Conservation (phyloP, 106 monocot genomes). For the Acorus calamus region DNA sequence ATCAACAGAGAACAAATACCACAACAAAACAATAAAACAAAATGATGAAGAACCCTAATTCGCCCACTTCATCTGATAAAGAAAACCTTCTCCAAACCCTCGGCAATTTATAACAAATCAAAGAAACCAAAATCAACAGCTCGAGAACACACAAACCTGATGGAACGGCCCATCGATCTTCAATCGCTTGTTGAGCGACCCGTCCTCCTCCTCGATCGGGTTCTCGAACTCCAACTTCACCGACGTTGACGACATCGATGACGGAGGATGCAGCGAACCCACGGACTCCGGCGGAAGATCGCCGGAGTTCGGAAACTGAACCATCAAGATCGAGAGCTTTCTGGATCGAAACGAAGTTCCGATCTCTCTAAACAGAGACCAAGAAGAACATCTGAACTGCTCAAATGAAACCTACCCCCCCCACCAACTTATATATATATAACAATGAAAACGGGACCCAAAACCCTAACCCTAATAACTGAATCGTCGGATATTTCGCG, state of each 20-base stretch:
- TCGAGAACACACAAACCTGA: slow-evolving; percentile 19
- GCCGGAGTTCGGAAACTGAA: slow-evolving; percentile 34
- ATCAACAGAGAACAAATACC: not conserved
- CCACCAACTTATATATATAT: too few species aligned
- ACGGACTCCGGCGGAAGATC: slow-evolving; percentile 19
- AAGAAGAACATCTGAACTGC: too few species aligned
- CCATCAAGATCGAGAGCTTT: slow-evolving; percentile 15
- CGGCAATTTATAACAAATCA: not conserved
- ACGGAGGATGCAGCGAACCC: not conserved
- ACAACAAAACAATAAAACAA: not conserved
- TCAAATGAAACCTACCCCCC: too few species aligned
- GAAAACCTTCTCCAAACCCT: too few species aligned
- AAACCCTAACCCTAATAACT: too few species aligned
- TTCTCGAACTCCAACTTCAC: slow-evolving; percentile 68
- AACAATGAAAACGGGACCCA: too few species aligned
- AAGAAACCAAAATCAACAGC: not conserved
- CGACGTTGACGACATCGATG: slow-evolving; percentile 6
- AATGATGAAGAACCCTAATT: not conserved
- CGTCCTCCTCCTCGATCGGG: slow-evolving; percentile 47
- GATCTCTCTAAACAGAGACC: too few species aligned
- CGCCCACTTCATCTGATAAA: too few species aligned
- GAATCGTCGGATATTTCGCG: too few species aligned
- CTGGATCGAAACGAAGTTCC: too few species aligned
- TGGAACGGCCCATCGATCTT: slow-evolving; percentile 8
- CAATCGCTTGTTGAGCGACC: slow-evolving; percentile 42